phyloP scores from a whole-genome alignment of 148 eudicot species.

The Gaultheria prostrata region DNA sequence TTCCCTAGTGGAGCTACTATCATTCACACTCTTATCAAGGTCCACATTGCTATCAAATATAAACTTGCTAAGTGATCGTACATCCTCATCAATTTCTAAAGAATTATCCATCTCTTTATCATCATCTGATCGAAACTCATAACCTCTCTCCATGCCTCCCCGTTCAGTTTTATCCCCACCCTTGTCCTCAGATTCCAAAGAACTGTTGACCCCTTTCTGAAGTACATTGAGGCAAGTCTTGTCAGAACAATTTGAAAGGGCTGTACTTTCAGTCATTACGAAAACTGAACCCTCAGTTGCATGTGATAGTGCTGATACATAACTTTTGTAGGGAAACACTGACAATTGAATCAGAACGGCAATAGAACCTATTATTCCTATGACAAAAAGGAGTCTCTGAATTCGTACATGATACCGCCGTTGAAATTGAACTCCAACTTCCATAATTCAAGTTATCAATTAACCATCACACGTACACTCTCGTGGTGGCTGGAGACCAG shows the following conservation, averaged over 20 bases:
- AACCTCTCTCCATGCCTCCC: constrained; percentile 11
- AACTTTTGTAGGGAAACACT: constrained; percentile 26
- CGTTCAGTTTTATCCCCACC: constrained; percentile 20
- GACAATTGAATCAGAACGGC: constrained; percentile 34
- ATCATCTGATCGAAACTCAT: not conserved
- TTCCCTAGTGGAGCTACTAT: constrained; percentile 13
- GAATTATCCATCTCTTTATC: constrained; percentile 1
- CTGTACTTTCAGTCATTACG: not conserved
- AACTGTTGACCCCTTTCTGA: constrained; percentile 5
- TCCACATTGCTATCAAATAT: constrained; percentile 12
- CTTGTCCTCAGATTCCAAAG: constrained; percentile 17
- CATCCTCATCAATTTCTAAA: not conserved
- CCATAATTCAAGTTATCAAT: constrained; percentile 26
- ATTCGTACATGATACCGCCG: constrained; percentile 22
- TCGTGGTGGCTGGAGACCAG: not conserved
- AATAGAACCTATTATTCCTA: constrained; percentile 31
- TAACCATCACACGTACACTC: not conserved
- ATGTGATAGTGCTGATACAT: constrained; percentile 14
- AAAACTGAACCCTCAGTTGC: constrained; percentile 11
- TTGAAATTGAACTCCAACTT: constrained; percentile 16
- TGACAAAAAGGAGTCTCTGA: constrained; percentile 28
- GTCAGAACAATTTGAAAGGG: constrained; percentile 14
- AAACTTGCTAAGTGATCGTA: not conserved
- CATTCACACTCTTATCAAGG: constrained; percentile 15
- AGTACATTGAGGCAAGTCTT: not conserved